These are phyloP conservation scores for Penicillium diatomitis DNA, from an alignment of 495 filamentous ascomycete genomes.

Conservation along the genomic window DNA sequence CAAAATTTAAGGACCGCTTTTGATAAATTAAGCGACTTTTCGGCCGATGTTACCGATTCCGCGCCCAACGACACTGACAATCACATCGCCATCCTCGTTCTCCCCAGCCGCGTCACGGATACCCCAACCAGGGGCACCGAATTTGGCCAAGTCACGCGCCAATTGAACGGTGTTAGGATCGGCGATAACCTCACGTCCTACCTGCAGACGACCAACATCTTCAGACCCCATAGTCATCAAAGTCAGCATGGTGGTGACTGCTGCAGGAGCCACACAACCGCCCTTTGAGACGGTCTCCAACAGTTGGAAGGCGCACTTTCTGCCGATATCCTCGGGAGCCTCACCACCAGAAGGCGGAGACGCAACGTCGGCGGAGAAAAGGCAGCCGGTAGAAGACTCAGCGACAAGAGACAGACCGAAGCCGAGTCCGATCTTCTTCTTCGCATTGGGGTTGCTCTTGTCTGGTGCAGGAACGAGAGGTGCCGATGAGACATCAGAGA, in stretches of 20 bases:
- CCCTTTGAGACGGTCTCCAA: slow-evolving; percentile 73
- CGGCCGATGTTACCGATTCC: slow-evolving; percentile 94
- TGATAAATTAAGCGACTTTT: slow-evolving; percentile 64
- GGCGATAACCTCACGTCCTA: slow-evolving; percentile 64
- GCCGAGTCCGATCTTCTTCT: slow-evolving; percentile 69
- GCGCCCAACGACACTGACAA: slow-evolving; percentile 84
- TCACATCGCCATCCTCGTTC: slow-evolving; percentile 57
- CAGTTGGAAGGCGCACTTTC: slow-evolving; percentile 78
- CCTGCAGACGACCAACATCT: slow-evolving; percentile 55
- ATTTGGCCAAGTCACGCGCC: slow-evolving; percentile 72
- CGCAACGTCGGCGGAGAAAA: slow-evolving; percentile 81
- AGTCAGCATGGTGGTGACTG: slow-evolving; percentile 61
- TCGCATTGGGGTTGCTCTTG: slow-evolving; percentile 48
- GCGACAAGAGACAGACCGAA: slow-evolving; percentile 88
- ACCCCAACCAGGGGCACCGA: slow-evolving; percentile 83
- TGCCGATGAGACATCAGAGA: slow-evolving; percentile 64
- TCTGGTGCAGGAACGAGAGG: slow-evolving; percentile 57
- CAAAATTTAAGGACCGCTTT: too few species aligned
- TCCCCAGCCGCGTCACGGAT: slow-evolving; percentile 63
- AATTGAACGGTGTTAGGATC: slow-evolving; percentile 69
- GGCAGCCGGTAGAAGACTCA: slow-evolving; percentile 74
- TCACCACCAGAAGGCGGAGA: slow-evolving; percentile 72
- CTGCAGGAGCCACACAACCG: slow-evolving; percentile 66
- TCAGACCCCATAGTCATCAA: slow-evolving; percentile 94
- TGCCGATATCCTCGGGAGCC: slow-evolving; percentile 83